These are phyloP conservation scores for Cladorrhinum sp. DNA, from an alignment of 2,329 filamentous ascomycete genomes.

Conservation along the genomic window DNA sequence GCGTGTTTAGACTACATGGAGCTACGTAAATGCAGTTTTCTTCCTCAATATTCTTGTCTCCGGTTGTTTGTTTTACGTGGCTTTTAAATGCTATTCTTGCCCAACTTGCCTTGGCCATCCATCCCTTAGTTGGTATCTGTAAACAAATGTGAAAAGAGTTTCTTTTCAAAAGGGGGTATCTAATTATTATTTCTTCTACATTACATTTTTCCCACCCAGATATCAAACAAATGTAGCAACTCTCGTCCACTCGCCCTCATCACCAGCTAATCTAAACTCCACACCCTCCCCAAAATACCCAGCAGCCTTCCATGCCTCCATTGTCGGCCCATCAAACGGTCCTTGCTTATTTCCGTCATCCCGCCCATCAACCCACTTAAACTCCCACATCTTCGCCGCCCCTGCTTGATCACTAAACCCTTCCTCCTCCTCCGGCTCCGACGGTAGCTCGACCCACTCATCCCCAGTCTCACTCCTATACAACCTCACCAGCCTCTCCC, in stretches of 20 bases:
- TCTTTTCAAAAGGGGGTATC: conserved; percentile 6
- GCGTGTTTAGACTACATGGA: no score
- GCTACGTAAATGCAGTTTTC: no score
- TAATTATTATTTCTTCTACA: background rate
- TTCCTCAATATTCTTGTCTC: no score
- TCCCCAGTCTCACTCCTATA: conserved; percentile 85
- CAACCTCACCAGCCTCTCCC: conserved; percentile 78
- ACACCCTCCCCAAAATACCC: conserved; percentile 92
- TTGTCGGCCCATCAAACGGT: conserved; percentile 78
- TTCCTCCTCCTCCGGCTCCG: conserved; percentile 30
- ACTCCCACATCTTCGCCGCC: conserved; percentile 69
- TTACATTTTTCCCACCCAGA: background rate
- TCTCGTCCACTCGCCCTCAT: conserved; percentile 40
- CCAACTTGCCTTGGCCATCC: no score
- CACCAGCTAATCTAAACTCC: conserved; percentile 64
- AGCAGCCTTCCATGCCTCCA: conserved; percentile 87
- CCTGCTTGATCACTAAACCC: conserved; percentile 30
- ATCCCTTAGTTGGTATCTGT: no score
- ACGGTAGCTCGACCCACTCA: conserved; percentile 61
- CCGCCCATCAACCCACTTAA: conserved; percentile 83
- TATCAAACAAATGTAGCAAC: conserved; percentile 28
- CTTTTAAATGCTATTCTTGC: no score
- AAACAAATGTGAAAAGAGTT: background rate
- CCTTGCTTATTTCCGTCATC: conserved; percentile 78
- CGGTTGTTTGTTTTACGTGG: no score